These are phyloP conservation scores for Dovyalis caffra DNA, from an alignment of 345 rosid genomes.

Conservation along the genomic window DNA sequence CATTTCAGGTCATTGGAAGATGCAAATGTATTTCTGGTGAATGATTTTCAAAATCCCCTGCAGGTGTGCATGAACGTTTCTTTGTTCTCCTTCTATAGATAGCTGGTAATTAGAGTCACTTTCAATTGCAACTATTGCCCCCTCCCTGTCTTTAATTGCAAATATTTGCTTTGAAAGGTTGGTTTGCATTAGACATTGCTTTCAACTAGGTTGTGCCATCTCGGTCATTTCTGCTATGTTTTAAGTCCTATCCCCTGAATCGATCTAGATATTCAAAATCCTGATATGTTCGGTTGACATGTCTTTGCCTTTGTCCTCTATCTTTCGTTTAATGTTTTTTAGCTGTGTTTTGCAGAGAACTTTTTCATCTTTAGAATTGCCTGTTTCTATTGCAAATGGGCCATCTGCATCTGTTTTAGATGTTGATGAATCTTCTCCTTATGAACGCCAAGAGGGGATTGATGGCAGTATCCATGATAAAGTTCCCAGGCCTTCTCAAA, in stretches of 20 bases:
- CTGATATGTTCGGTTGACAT: not conserved
- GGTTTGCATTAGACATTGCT: slow-evolving; percentile 4
- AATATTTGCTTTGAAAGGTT: not conserved
- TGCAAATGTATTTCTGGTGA: slow-evolving; percentile 85
- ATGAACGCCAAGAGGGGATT: slow-evolving; percentile 43
- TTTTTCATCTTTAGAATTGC: slow-evolving; percentile 89
- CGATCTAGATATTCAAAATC: not conserved
- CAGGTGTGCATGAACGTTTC: slow-evolving; percentile 51
- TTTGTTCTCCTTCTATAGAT: not conserved
- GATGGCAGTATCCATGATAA: slow-evolving; percentile 34
- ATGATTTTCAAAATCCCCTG: slow-evolving; percentile 80
- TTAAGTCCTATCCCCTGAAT: not conserved
- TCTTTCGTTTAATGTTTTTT: slow-evolving; percentile 10
- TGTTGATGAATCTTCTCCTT: slow-evolving; percentile 42
- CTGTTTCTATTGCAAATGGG: slow-evolving; percentile 66
- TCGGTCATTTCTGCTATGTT: not conserved
- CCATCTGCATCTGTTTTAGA: slow-evolving; percentile 41
- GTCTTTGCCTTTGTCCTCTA: not conserved
- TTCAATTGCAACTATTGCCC: slow-evolving; percentile 9
- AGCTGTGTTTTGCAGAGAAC: slow-evolving; percentile 54
- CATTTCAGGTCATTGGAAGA: slow-evolving; percentile 83
- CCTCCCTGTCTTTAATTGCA: slow-evolving; percentile 8
- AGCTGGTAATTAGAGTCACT: not conserved
- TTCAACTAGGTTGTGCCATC: not conserved
- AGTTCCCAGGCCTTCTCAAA: slow-evolving; percentile 39